phyloP scores from a whole-genome alignment of 495 filamentous ascomycete genomes.

The Haplographium delicatum region DNA sequence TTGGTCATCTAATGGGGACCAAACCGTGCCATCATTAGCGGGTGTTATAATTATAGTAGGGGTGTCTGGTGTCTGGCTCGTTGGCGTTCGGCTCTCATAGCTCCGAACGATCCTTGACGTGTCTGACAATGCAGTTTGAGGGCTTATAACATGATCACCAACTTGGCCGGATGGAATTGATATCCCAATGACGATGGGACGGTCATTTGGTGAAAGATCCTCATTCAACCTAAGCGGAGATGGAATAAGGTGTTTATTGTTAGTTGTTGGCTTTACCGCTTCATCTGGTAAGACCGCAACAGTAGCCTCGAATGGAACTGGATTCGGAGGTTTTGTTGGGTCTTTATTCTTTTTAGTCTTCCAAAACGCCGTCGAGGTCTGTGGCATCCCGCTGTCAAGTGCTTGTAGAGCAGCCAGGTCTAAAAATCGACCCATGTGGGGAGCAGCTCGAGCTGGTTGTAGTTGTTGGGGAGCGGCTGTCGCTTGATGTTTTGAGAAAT shows the following conservation, averaged over 20 bases:
- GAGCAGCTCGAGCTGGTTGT: slow-evolving; percentile 5
- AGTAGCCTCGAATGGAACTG: neutral
- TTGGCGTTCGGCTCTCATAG: slow-evolving; percentile 23
- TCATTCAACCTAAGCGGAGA: slow-evolving; percentile 23
- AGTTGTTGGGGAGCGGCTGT: slow-evolving; percentile 7
- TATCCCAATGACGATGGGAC: slow-evolving; percentile 76
- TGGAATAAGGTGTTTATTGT: slow-evolving; percentile 19
- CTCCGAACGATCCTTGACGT: slow-evolving; percentile 18
- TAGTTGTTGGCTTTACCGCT: slow-evolving; percentile 6
- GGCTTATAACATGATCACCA: slow-evolving; percentile 43
- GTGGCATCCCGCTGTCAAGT: slow-evolving; percentile 35
- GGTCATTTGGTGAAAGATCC: slow-evolving; percentile 71
- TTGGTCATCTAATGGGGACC: slow-evolving; percentile 49
- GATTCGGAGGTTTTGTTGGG: neutral
- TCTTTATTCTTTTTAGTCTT: slow-evolving; percentile 19
- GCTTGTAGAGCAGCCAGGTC: slow-evolving; percentile 46
- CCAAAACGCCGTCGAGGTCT: slow-evolving; percentile 22
- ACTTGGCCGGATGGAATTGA: slow-evolving; percentile 58
- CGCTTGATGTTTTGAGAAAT: slow-evolving; percentile 14
- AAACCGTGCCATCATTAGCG: slow-evolving; percentile 56
- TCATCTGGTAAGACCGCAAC: neutral
- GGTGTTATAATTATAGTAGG: slow-evolving; percentile 64
- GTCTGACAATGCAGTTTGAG: slow-evolving; percentile 40
- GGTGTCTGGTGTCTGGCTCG: slow-evolving; percentile 34
- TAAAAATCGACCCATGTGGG: slow-evolving; percentile 36